phyloP scores from a whole-genome alignment of 495 filamentous ascomycete genomes.

The Xylaria scruposa region DNA sequence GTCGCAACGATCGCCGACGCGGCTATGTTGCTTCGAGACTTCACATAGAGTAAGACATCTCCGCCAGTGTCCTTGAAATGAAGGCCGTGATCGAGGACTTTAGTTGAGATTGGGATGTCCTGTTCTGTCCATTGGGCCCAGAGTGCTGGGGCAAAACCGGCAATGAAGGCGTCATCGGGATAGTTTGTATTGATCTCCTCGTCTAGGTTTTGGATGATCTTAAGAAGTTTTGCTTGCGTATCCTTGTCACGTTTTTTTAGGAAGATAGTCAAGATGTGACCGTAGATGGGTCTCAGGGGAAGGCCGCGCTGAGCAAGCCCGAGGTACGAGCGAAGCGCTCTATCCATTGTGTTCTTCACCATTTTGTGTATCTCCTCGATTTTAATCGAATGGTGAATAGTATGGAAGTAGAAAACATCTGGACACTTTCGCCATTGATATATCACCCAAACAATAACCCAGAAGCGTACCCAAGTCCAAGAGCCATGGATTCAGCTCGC shows the following conservation, averaged over 20 bases:
- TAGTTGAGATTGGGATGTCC: constrained; percentile 20
- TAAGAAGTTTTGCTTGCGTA: constrained; percentile 19
- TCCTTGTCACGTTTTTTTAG: constrained; percentile 17
- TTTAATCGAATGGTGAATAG: neutral
- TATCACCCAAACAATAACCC: neutral
- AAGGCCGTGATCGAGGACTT: constrained; percentile 22
- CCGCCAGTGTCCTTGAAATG: constrained; percentile 29
- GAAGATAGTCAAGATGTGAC: constrained; percentile 28
- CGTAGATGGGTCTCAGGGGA: constrained; percentile 25
- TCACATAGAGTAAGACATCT: constrained; percentile 26
- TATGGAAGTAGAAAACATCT: neutral
- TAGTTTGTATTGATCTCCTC: constrained; percentile 16
- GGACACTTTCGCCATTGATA: neutral
- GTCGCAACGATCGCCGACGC: constrained; percentile 11
- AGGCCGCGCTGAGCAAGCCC: constrained; percentile 26
- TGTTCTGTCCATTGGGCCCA: constrained; percentile 25
- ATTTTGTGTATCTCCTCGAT: neutral
- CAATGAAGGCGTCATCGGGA: constrained; percentile 19
- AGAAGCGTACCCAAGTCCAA: neutral
- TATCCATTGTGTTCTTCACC: constrained; percentile 18
- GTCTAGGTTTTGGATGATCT: constrained; percentile 25
- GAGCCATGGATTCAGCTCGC: constrained; percentile 1
- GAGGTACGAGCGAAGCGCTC: neutral
- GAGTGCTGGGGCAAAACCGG: constrained; percentile 23
- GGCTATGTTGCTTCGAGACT: constrained; percentile 6